Percentiles rank a stretch among this genome's conserved stretches.
Evolutionary conservation across 805 yeast species (phyloP).

Genomic region (Candida pini): DNA sequence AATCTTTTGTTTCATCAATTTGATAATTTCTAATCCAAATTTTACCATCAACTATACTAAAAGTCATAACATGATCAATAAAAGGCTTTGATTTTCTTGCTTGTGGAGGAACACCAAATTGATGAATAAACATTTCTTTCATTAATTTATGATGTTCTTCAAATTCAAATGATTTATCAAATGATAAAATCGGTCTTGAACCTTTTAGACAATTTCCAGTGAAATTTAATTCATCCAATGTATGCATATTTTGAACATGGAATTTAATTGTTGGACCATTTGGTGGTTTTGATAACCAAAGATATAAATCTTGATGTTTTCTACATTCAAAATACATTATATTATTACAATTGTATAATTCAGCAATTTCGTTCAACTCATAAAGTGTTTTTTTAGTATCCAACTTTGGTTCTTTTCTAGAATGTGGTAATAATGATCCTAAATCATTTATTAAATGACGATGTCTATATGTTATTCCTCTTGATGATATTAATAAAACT

Average conservation of each 20-base stretch:
- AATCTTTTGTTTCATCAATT: slow-evolving; percentile 62
- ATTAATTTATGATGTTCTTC: slow-evolving; percentile 64
- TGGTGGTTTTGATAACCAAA: slow-evolving; percentile 95
- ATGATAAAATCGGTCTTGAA: slow-evolving; percentile 87
- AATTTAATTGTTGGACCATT: slow-evolving; percentile 96
- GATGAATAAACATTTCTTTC: slow-evolving; percentile 77
- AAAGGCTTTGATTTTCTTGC: slow-evolving; percentile 94
- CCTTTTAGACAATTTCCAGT: slow-evolving; percentile 96
- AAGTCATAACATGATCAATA: slow-evolving; percentile 90
- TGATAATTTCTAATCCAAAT: slow-evolving; percentile 96
- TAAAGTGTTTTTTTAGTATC: slow-evolving; percentile 86
- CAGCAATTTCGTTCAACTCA: slow-evolving; percentile 93
- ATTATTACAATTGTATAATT: slow-evolving; percentile 94
- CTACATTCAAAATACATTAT: slow-evolving; percentile 91
- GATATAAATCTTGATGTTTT: slow-evolving; percentile 89
- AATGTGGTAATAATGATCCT: slow-evolving; percentile 77
- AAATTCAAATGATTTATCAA: slow-evolving; percentile 72
- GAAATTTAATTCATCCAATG: slow-evolving; percentile 91
- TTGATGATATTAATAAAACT: slow-evolving; percentile 80
- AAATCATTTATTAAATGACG: slow-evolving; percentile 89
- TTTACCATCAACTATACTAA: slow-evolving; percentile 86
- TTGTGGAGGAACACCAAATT: slow-evolving; percentile 92
- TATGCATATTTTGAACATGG: slow-evolving; percentile 90
- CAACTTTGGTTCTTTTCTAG: slow-evolving; percentile 92
- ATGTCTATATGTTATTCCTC: slow-evolving; percentile 94